A percentile compares a stretch with the other conserved stretches of the same genome.
phyloP scores from a whole-genome alignment of 768 basidiomycete genomes.

The Leccinum truebloodii region DNA sequence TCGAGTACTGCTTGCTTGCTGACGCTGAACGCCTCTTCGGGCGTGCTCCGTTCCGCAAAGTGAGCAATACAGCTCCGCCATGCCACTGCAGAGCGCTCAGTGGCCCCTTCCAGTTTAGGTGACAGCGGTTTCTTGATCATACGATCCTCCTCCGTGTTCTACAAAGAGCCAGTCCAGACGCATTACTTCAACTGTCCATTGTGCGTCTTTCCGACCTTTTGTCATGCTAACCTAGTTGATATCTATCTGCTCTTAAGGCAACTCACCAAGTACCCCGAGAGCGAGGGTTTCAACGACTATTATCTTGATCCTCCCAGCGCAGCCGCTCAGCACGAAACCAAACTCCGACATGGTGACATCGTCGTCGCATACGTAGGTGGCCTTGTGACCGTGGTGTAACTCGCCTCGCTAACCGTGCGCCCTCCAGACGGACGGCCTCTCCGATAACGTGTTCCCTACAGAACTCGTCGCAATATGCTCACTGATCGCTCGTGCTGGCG shows the following conservation, averaged over 20 bases:
- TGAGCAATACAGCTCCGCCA: conserved; percentile 35
- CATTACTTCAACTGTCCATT: conserved; percentile 38
- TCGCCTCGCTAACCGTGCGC: conserved; percentile 6
- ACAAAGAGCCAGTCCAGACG: conserved; percentile 39
- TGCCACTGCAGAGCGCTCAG: conserved; percentile 6
- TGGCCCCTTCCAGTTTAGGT: conserved; percentile 53
- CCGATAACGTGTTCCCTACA: conserved; percentile 61
- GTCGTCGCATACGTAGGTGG: conserved; percentile 48
- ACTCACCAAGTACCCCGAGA: conserved; percentile 37
- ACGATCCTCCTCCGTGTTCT: conserved; percentile 62
- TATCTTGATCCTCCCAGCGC: conserved; percentile 41
- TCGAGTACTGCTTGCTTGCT: conserved; percentile 84
- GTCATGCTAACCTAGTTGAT: conserved; percentile 1
- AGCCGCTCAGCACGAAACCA: conserved; percentile 47
- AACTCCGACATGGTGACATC: conserved; percentile 54
- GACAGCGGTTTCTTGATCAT: conserved; percentile 78
- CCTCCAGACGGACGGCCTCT: conserved; percentile 53
- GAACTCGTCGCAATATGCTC: conserved; percentile 74
- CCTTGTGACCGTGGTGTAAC: not conserved
- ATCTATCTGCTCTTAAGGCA: conserved; percentile 22
- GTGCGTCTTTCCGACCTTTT: conserved; percentile 18
- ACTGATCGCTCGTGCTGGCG: conserved; percentile 56
- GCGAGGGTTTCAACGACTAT: conserved; percentile 7
- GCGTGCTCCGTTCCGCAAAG: conserved; percentile 77
- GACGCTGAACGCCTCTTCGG: conserved; percentile 73